phyloP scores from a whole-genome alignment of 2,329 filamentous ascomycete species.

The Fusarium sacchari region DNA sequence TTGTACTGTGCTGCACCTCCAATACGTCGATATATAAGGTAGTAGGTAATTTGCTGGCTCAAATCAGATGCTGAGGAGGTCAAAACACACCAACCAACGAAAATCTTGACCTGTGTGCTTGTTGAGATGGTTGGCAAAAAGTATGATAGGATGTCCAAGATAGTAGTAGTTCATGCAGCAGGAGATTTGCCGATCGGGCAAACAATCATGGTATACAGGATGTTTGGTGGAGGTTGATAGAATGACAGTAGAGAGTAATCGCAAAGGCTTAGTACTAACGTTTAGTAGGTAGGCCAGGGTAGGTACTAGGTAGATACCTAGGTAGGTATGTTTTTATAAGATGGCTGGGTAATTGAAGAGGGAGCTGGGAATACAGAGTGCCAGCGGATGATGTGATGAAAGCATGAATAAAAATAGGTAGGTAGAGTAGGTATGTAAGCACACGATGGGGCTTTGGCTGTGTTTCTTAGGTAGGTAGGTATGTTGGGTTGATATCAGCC shows the following conservation, averaged over 20 bases:
- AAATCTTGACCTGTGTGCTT: background rate
- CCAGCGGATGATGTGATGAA: background rate
- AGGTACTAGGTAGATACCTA: background rate
- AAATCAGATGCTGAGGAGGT: background rate
- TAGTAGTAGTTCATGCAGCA: background rate
- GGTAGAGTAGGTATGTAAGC: background rate
- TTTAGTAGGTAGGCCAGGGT: no score
- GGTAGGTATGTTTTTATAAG: background rate
- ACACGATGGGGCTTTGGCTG: background rate
- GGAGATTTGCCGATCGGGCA: background rate
- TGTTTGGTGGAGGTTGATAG: background rate
- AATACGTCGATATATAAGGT: background rate
- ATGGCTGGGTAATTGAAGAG: background rate
- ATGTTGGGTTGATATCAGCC: background rate
- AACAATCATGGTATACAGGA: background rate
- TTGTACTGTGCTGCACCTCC: constrained; percentile 1
- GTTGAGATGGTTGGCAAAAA: background rate
- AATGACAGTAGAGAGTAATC: background rate
- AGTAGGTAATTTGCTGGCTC: background rate
- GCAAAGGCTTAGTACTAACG: background rate
- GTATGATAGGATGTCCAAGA: background rate
- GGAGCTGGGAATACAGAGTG: background rate
- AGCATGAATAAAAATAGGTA: background rate
- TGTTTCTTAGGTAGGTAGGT: background rate
- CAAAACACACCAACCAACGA: constrained; percentile 2